Conservation (phyloP, 2,329 filamentous ascomycete genomes). For the Colletotrichum gloeosporioides region DNA sequence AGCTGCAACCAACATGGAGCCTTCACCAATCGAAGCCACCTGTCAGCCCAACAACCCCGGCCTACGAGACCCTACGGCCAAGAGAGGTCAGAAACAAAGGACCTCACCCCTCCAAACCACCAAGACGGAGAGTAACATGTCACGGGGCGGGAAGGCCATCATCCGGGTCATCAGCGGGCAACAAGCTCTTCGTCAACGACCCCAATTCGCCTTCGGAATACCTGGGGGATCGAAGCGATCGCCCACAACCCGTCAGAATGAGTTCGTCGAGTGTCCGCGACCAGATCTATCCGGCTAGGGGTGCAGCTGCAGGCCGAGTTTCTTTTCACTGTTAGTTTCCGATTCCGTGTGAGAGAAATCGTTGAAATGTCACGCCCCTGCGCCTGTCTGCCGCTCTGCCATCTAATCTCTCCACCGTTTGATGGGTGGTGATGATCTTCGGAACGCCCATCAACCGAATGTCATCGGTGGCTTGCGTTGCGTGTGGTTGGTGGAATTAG, state of each 20-base stretch:
- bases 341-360: not conserved
- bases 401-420: conserved; percentile 1
- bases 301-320: not conserved
- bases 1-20: not conserved
- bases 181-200: not conserved
- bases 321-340: not conserved
- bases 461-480: not conserved
- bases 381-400: not conserved
- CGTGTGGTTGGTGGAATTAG: not conserved
- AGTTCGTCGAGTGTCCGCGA: not conserved
- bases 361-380: not conserved
- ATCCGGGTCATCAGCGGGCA: not conserved
- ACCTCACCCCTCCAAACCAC: not conserved
- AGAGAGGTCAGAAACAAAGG: conserved; percentile 1
- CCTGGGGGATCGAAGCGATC: conserved; percentile 1
- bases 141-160: conserved; percentile 6
- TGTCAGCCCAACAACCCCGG: not conserved
- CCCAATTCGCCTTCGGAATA: not conserved
- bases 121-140: not conserved
- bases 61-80: not conserved
- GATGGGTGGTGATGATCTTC: conserved; percentile 8
- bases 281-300: not conserved
- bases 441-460: conserved; percentile 10
- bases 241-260: not conserved
- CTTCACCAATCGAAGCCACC: not conserved